phyloP scores from a whole-genome alignment of 371 early-diverging fungal species.

The Rhizomucor miehei region DNA sequence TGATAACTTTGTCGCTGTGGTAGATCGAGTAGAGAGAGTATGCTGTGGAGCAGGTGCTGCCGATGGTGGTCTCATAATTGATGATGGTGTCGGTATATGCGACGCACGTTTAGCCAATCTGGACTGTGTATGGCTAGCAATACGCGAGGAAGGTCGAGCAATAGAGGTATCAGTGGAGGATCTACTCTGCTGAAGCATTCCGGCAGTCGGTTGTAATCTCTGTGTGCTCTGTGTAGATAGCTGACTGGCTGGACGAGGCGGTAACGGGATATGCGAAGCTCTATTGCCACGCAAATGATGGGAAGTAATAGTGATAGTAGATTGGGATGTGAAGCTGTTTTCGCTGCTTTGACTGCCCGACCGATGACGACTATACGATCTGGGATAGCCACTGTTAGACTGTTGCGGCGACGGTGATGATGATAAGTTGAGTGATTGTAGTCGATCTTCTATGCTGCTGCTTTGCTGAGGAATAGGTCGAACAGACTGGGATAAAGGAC shows the following conservation, averaged over 20 bases:
- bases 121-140: conserved; percentile 8
- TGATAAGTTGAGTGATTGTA: conserved; percentile 1
- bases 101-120: conserved; percentile 41
- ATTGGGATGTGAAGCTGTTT: conserved; percentile 40
- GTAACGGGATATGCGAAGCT: neutral
- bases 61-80: neutral
- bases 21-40: conserved; percentile 7
- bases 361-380: conserved; percentile 3
- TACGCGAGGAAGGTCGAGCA: conserved; percentile 3
- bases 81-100: conserved; percentile 44
- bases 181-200: conserved; percentile 7
- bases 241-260: neutral
- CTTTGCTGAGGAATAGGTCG: neutral
- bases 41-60: conserved; percentile 4
- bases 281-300: conserved; percentile 11
- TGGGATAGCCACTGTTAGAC: too few species aligned
- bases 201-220: neutral
- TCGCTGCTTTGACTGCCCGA: conserved; percentile 48
- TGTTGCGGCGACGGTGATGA: neutral
- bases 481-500: neutral
- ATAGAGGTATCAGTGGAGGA: conserved; percentile 1
- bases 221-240: neutral
- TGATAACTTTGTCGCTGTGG: neutral
- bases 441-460: neutral
- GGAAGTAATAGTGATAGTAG: conserved; percentile 24